Conservation (phyloP, 345 rosid species). For the Eucalyptus erythrocorys region DNA sequence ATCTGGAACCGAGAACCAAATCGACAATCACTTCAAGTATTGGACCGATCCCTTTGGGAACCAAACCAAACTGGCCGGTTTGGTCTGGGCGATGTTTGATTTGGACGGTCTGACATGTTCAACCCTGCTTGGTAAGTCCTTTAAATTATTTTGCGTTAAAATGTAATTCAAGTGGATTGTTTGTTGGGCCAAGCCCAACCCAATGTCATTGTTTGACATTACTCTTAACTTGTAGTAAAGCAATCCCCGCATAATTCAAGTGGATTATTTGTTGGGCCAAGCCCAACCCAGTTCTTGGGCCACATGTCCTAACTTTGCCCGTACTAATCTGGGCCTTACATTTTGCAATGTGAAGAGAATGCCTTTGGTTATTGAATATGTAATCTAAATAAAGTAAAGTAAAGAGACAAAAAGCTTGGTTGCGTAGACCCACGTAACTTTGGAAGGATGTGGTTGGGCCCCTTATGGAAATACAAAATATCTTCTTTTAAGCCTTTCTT, state of each 20-base stretch:
- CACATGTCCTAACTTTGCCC: background rate
- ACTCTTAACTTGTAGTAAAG: background rate
- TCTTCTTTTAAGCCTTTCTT: background rate
- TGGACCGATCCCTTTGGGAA: too few relatives aligned
- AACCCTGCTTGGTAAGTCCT: background rate
- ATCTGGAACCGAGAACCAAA: too few relatives aligned
- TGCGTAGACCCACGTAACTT: background rate
- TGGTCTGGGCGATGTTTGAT: too few relatives aligned
- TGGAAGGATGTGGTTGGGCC: background rate
- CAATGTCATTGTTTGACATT: background rate
- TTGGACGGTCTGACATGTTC: too few relatives aligned
- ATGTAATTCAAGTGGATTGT: background rate
- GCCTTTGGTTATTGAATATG: background rate
- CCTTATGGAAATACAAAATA: background rate
- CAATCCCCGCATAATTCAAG: background rate
- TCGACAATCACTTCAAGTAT: too few relatives aligned
- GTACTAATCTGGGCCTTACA: background rate
- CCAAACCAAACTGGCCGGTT: rapidly evolving
- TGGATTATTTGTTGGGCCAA: too few relatives aligned
- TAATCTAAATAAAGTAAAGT: background rate
- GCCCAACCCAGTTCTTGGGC: background rate
- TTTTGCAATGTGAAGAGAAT: background rate
- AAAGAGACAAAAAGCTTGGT: background rate
- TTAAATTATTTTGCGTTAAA: too few relatives aligned
- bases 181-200: background rate